Evolutionary conservation across 495 filamentous ascomycete genomes (phyloP), one percentile per base, ranked within the genome.

Genomic region (Hypoxylon subgilvum): DNA sequence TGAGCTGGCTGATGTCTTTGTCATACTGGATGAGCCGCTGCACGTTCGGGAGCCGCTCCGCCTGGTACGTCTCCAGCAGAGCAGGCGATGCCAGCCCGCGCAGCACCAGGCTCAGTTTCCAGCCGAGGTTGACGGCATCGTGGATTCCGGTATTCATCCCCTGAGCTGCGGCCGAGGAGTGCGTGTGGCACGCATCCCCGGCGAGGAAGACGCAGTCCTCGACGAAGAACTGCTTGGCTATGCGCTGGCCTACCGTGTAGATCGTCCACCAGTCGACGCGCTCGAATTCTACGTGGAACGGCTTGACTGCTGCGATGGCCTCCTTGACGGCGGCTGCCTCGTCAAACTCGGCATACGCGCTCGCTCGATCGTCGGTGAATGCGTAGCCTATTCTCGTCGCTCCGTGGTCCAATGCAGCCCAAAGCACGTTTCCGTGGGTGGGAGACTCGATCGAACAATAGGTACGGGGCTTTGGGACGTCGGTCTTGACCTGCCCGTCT

Each of bases 131-230:
- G 28, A 84, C 71, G 0, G 82, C 74, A 44, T 86, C 84, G 31
- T 81, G 77, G 19, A 86, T 80, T 0, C 84, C 83, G 0, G 79
- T 80, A 58, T 87, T 87, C 76, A 86, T 80, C 2, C 84, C 84
- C 45, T 84, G 83, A 1, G 79, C 84, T 0, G 80, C 82, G 0
- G 75, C 77, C 0, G 83, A 82, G 27, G 76, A 80, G 61, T 84
- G 81, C 22, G 79, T 82, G 55, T 87, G 84, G 2, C 81, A 82
- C 4, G 84, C 77, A 66, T 86, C 83, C 10, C 83, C 83, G 21
- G 79, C 82, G 0, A 85, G 69, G 22, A 86, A 76, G 2, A 85
- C 66, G 3, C 76, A 70, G 10, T 66, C 55, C 16, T 71, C 55
- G 12, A 67, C 57, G 45, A 73, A 76, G 22, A 81, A 83, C 4